These are phyloP conservation scores for Phytophthora foliorum DNA, from an alignment of 352 stramenopile species.

Conservation along the genomic window DNA sequence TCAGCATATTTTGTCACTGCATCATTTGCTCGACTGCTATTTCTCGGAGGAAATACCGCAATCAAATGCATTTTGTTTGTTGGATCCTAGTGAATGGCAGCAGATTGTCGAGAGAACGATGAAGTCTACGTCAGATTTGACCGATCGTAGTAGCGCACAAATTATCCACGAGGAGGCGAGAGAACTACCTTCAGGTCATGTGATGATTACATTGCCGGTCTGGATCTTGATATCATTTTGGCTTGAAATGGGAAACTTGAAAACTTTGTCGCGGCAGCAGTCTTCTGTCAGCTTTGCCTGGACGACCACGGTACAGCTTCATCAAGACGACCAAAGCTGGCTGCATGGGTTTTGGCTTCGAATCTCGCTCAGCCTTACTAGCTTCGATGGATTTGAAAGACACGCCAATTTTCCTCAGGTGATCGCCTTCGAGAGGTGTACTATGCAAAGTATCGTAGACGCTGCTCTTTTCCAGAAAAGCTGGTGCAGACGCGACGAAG, in stretches of 20 bases:
- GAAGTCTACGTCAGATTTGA: background rate
- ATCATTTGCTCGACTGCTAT: constrained; percentile 1
- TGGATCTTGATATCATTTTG: constrained; percentile 23
- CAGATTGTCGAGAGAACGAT: background rate
- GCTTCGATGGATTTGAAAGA: constrained; percentile 24
- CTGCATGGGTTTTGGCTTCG: constrained; percentile 16
- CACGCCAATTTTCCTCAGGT: constrained; percentile 14
- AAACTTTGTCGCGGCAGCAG: background rate
- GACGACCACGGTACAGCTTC: background rate
- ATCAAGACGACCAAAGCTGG: background rate
- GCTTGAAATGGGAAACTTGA: background rate
- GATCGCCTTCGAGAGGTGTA: constrained; percentile 18
- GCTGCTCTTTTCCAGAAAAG: constrained; percentile 77
- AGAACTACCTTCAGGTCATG: constrained; percentile 13
- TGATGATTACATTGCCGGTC: constrained; percentile 13
- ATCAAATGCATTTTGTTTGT: constrained; percentile 23
- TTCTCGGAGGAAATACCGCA: background rate
- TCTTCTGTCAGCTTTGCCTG: background rate
- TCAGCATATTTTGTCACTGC: background rate
- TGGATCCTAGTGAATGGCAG: constrained; percentile 16
- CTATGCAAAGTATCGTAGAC: constrained; percentile 12
- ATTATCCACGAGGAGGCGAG: constrained; percentile 13
- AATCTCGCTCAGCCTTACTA: constrained; percentile 16
- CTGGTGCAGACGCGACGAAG: constrained; percentile 54
- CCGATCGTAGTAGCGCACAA: background rate